Base-by-base conservation (phyloP, 2,329 filamentous ascomycete genomes). In the Ophiostoma triangulosporum region DNA sequence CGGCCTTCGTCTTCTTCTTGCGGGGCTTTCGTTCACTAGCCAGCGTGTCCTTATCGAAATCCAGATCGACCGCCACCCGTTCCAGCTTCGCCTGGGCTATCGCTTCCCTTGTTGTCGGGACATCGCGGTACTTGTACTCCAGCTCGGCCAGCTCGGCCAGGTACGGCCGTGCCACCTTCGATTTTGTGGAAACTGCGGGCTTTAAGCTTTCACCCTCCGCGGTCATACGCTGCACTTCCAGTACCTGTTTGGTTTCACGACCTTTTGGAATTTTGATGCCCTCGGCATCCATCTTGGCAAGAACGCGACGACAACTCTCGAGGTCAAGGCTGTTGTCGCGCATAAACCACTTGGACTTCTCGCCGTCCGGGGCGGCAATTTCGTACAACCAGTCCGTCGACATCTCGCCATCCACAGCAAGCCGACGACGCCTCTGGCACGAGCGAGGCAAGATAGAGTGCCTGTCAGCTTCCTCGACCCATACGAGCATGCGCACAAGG, bases 401-500 rank as follows among this genome's bases (percentile, higher is more conserved):
- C 3, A 84, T 66, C 59, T 88, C 82, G 1, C 76, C 71, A 51
- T 84, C 72, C 4, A 86, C 64, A 4, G 77, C 72, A 22, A 73
- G 64, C 46, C 80, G 81, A 40, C 68, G 73, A n/a, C 83, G 76
- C 1, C 70, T 65, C 32, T 70, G 65, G 3, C 85, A 63, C 2
- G 70, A 68, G 51, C 76, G 77, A 0, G 90, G 84, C 7, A 95
- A 55, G 1, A 87, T 59, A 1, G 65, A 57, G 6, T 66, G 61
- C 58, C 80, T 80, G 54, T 88, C 83, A 0, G 76, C 70, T 43
- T 82, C 71, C 1, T 77, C 74, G 3, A 82, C 62, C 82, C 89
- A 90, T 36, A 90, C 64, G 1, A 97, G 73, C 72, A 91, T 83
- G 49, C 89, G 81, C 3, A 95, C 82, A 17, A 83, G 76, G 3